phyloP scores from a whole-genome alignment of 768 basidiomycete species.

The Coprinopsis strossmayeri region DNA sequence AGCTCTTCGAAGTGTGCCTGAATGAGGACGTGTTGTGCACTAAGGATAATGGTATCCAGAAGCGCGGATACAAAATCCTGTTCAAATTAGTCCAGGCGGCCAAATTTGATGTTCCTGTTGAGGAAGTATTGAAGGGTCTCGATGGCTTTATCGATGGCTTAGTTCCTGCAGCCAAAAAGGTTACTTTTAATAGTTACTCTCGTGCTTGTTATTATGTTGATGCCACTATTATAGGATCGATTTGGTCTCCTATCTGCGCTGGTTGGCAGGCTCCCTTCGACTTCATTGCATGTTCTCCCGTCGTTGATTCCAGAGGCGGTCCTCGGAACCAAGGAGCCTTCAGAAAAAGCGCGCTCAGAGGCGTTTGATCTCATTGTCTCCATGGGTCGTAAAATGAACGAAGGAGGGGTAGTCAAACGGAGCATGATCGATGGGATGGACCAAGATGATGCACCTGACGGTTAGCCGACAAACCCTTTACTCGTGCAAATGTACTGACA shows the following conservation, averaged over 20 bases:
- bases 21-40: conserved; percentile 61
- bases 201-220: too few species aligned
- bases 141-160: conserved; percentile 61
- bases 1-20: conserved; percentile 68
- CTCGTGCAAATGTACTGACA: too few species aligned
- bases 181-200: too few species aligned
- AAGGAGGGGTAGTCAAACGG: conserved; percentile 78
- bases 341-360: conserved; percentile 81
- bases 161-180: conserved; percentile 83
- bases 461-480: too few species aligned
- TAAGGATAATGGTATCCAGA: conserved; percentile 86
- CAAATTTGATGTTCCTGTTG: conserved; percentile 49
- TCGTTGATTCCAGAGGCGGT: conserved; percentile 91
- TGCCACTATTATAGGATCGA: conserved; percentile 56
- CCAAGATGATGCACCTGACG: conserved; percentile 50
- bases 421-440: conserved; percentile 80
- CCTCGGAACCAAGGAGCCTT: conserved; percentile 93
- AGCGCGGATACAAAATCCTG: conserved; percentile 89
- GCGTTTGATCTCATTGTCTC: conserved; percentile 87
- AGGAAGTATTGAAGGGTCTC: conserved; percentile 56
- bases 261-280: conserved; percentile 59
- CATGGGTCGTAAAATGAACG: conserved; percentile 90
- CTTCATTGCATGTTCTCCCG: conserved; percentile 77
- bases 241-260: conserved; percentile 68
- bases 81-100: conserved; percentile 63